A percentile compares a stretch with the other conserved stretches of the same genome.
These are phyloP conservation scores for Ceratorhiza oryzae-sativae DNA, from an alignment of 1,284 basidiomycete species.

Conservation along the genomic window DNA sequence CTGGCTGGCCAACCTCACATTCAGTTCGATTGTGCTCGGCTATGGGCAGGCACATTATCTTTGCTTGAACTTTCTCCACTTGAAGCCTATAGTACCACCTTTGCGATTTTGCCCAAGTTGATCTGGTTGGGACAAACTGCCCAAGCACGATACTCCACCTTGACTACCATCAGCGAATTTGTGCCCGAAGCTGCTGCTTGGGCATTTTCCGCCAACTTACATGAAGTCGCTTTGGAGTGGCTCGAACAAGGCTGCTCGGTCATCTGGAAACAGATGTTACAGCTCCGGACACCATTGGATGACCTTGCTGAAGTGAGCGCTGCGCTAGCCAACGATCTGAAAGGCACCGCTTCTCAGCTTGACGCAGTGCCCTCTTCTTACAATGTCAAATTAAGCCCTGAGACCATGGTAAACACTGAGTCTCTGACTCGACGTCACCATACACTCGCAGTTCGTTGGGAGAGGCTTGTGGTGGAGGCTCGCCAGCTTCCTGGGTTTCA, in stretches of 20 bases:
- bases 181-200: background rate
- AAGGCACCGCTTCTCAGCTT: background rate
- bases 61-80: background rate
- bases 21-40: background rate
- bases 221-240: background rate
- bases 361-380: background rate
- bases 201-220: background rate
- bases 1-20: background rate
- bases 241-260: background rate
- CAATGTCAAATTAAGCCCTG: no score
- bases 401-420: no score
- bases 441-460: background rate
- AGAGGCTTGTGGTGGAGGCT: background rate
- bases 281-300: background rate
- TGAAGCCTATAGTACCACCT: background rate
- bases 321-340: background rate
- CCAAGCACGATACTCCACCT: background rate
- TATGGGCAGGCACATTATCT: background rate
- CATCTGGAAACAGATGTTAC: background rate
- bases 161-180: background rate
- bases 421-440: background rate
- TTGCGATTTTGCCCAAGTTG: background rate
- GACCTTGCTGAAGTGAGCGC: background rate
- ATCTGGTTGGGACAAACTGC: background rate
- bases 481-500: slow-evolving; percentile 1